These are phyloP conservation scores for Otatea glauca DNA, from an alignment of 176 grass and related monocot genomes.

Conservation along the genomic window DNA sequence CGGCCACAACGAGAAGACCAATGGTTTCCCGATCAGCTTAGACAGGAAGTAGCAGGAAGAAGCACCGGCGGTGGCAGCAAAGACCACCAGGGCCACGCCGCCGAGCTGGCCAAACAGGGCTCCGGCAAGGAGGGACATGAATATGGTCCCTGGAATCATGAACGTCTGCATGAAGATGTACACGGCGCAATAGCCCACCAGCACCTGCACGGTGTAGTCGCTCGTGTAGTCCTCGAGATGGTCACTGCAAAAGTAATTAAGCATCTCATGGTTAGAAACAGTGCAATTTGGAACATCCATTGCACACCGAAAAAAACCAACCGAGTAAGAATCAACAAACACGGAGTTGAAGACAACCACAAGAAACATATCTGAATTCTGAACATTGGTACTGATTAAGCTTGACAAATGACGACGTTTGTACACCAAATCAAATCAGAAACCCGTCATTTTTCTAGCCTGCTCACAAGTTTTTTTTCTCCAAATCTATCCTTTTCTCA, in stretches of 20 bases:
- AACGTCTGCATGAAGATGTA: constrained; percentile 99
- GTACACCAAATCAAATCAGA: background rate
- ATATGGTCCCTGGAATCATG: constrained; percentile 97
- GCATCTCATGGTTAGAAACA: constrained; percentile 28
- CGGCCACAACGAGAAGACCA: constrained; percentile 88
- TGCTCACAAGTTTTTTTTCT: too few species aligned
- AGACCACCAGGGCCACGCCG: constrained; percentile 87
- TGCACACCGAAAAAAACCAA: background rate
- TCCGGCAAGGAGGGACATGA: constrained; percentile 93
- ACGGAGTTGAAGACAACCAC: background rate
- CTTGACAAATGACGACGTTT: constrained; percentile 13
- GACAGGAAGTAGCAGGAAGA: constrained; percentile 98
- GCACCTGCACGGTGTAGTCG: constrained; percentile 94
- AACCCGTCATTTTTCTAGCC: too few species aligned
- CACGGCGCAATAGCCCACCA: constrained; percentile 81
- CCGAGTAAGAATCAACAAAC: background rate
- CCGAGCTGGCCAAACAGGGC: constrained; percentile 79
- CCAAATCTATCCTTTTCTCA: too few species aligned
- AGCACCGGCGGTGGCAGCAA: constrained; percentile 92
- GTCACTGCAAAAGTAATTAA: constrained; percentile 61
- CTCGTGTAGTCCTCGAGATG: constrained; percentile 92
- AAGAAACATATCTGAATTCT: background rate
- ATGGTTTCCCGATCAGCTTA: constrained; percentile 78
- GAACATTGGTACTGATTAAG: background rate
- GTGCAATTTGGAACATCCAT: background rate